phyloP scores from a whole-genome alignment of 1,284 basidiomycete genomes.

The Mycosarcoma maydis region DNA sequence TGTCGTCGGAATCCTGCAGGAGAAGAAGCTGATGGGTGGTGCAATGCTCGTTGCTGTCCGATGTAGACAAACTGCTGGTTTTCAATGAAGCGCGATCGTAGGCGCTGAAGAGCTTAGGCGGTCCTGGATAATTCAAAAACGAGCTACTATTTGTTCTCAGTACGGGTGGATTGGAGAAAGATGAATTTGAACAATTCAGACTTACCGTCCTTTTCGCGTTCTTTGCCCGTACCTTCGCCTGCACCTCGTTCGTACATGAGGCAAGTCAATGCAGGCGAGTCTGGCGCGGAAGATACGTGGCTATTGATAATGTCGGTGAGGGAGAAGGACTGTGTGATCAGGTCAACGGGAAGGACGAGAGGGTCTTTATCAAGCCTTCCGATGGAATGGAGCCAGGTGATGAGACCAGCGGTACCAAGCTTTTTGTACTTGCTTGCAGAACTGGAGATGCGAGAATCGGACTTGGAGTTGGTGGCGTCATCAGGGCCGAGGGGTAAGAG shows the following conservation, averaged over 20 bases:
- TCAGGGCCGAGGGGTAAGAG: constrained; percentile 61
- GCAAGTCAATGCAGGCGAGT: constrained; percentile 51
- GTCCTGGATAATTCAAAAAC: constrained; percentile 14
- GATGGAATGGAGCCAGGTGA: constrained; percentile 64
- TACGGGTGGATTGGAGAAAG: background rate
- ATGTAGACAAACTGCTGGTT: constrained; percentile 24
- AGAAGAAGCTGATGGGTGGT: constrained; percentile 49
- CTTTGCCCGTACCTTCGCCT: constrained; percentile 61
- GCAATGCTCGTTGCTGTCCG: constrained; percentile 17
- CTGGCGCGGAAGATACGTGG: constrained; percentile 42
- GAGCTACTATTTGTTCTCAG: background rate
- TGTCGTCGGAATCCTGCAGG: constrained; percentile 56
- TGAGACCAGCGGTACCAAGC: constrained; percentile 62
- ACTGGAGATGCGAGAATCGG: constrained; percentile 15
- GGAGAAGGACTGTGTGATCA: constrained; percentile 58
- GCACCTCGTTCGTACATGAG: constrained; percentile 62
- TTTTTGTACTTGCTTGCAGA: constrained; percentile 37
- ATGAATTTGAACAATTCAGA: background rate
- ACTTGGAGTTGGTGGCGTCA: constrained; percentile 18
- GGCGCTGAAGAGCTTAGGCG: constrained; percentile 56
- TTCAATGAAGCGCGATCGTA: constrained; percentile 35
- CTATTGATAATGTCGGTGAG: constrained; percentile 53
- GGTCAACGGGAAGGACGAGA: constrained; percentile 63
- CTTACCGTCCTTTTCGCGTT: constrained; percentile 61
- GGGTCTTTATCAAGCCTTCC: constrained; percentile 62